phyloP scores from a whole-genome alignment of 495 filamentous ascomycete genomes.

The Chaetomium tenue region DNA sequence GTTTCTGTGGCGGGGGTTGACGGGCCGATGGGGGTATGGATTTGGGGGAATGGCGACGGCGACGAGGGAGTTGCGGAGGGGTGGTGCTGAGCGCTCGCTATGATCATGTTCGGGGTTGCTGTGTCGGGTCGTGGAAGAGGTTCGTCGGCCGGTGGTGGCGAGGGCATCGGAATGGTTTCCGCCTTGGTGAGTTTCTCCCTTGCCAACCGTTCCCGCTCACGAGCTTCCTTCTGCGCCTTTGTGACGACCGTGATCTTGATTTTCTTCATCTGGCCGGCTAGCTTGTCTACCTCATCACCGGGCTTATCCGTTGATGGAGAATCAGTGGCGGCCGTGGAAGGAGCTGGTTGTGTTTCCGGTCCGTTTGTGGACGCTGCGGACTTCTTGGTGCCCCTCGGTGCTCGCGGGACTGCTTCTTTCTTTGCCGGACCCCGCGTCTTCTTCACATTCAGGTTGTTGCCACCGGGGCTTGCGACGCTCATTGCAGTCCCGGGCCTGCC shows the following conservation, averaged over 20 bases:
- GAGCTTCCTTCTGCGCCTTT: slow-evolving; percentile 65
- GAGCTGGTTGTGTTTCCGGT: slow-evolving; percentile 6
- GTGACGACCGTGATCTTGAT: slow-evolving; percentile 74
- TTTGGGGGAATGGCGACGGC: background rate
- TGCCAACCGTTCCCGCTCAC: slow-evolving; percentile 34
- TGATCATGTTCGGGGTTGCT: background rate
- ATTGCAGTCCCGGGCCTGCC: slow-evolving; percentile 43
- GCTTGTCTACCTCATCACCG: slow-evolving; percentile 54
- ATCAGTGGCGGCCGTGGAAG: slow-evolving; percentile 5
- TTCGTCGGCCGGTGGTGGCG: slow-evolving; percentile 19
- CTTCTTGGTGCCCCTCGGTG: slow-evolving; percentile 44
- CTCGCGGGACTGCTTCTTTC: slow-evolving; percentile 40
- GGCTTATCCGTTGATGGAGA: slow-evolving; percentile 21
- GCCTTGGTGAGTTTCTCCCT: slow-evolving; percentile 34
- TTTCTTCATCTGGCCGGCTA: slow-evolving; percentile 68
- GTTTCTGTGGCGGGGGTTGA: slow-evolving; percentile 14
- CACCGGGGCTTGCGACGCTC: slow-evolving; percentile 34
- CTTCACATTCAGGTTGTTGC: slow-evolving; percentile 42
- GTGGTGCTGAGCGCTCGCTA: slow-evolving; percentile 9
- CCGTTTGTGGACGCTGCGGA: slow-evolving; percentile 30
- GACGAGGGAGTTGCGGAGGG: slow-evolving; percentile 9
- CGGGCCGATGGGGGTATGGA: slow-evolving; percentile 9
- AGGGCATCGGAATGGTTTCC: slow-evolving; percentile 25
- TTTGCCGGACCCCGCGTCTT: slow-evolving; percentile 44
- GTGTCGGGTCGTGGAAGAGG: slow-evolving; percentile 9